Base-by-base conservation (phyloP, 2,329 filamentous ascomycete species). In the Stachybotrys echinatus region DNA sequence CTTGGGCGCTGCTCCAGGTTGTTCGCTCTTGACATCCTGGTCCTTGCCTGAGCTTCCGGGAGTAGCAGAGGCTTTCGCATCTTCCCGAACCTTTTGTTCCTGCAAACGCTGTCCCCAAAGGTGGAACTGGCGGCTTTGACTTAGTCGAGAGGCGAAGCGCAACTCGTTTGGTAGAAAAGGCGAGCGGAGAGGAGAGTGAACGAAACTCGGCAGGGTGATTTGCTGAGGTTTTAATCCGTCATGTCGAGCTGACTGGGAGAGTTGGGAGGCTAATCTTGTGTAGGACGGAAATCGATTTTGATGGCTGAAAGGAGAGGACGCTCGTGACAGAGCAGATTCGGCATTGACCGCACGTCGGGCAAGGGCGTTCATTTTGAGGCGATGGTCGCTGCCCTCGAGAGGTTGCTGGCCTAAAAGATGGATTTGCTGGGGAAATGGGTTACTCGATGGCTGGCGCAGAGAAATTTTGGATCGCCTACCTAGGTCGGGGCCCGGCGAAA, bases 281-380 rank as follows among this genome's bases (percentile, higher is more conserved):
- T 74, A 75, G 20, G 74, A 72, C 50, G 75, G 74, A 48, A 73
- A 71, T 67, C 71, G 74, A 63, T 71, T 66, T 55, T 68, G 61
- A 53, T 62, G 51, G 54, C 53, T 56, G 45, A 61, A 46, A 52
- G 70, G 67, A 50, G 68, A 62, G 55, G 73, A 68, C 48, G 68
- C 68, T 63, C 73, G 66, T 18, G 68, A 63, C 42, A 76, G 62
- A 56, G 67, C 67, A 57, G 65, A 65, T 54, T 74, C 66, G 57
- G 73, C 65, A 55, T 67, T 66, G 42, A 57, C 59, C 49, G 62
- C 71, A 69, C 70, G 74, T 70, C 62, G 71, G 58, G 70, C 65
- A 50, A 77, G 59, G 51, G 72, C 69, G 60, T 70, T 73, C 77
- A 79, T 80, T 46, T 61, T 73, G 61, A 53, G 44, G 50, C 54